A percentile compares a stretch with the other conserved stretches of the same genome.
These are phyloP conservation scores for Didymella glomerata DNA, from an alignment of 2,329 filamentous ascomycete species.

Conservation along the genomic window DNA sequence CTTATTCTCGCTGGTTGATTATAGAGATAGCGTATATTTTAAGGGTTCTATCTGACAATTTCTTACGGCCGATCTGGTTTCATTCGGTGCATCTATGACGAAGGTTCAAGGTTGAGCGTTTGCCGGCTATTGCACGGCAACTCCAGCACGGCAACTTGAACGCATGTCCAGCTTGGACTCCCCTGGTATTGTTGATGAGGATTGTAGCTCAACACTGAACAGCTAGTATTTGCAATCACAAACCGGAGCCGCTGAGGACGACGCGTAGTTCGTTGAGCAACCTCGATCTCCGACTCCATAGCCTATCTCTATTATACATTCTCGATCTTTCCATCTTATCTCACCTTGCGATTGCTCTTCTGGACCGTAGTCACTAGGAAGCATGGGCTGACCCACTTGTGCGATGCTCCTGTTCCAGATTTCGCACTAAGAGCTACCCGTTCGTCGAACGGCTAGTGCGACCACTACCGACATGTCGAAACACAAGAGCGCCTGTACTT, in stretches of 20 bases:
- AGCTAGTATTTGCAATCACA: background rate
- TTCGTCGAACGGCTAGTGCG: constrained; percentile 20
- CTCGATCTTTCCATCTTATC: background rate
- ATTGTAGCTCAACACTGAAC: background rate
- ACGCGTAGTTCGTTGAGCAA: background rate
- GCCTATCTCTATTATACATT: background rate
- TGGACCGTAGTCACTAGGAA: background rate
- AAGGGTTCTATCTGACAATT: background rate
- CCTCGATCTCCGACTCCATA: background rate
- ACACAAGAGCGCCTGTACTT: constrained; percentile 22
- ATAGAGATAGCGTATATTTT: background rate
- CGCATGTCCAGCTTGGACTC: background rate
- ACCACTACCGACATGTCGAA: constrained; percentile 23
- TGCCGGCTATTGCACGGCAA: background rate
- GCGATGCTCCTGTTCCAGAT: constrained; percentile 1
- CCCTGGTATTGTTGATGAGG: background rate
- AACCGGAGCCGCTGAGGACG: background rate
- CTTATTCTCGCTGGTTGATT: background rate
- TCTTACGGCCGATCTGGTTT: background rate
- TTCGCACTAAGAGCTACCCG: constrained; percentile 17
- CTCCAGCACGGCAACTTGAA: background rate
- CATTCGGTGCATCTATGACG: background rate
- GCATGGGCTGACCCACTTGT: constrained; percentile 5
- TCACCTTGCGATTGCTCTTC: background rate
- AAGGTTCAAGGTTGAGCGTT: background rate